Evolutionary conservation across 2,329 filamentous ascomycete genomes (phyloP), one percentile per base, ranked within the genome.

Genomic region (Talaromyces sp.): DNA sequence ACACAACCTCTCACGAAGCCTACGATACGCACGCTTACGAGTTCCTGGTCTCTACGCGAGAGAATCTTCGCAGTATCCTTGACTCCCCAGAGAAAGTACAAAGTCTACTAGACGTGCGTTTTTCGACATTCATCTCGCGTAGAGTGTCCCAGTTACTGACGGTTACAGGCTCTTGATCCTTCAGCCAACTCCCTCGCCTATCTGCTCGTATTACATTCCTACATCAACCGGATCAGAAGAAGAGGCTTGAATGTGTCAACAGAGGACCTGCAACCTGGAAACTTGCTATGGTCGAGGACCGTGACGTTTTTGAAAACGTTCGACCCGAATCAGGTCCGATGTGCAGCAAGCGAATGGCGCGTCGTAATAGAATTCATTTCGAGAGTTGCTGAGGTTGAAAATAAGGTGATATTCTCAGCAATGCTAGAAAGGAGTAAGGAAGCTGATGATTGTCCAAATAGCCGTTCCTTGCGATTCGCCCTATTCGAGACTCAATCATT

Each of bases 151-250:
- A 59, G 22, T n/a, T n/a, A 33, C 56, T 67, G 33, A 65, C n/a
- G 19, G 35, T 9, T 61, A 37, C 60, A 76, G 72, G 65, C 70
- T 41, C 69, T 88, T 65, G 81, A 89, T 69, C 87, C 88, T 22
- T 74, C 82, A 8, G 74, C 81, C 45, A 86, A 90, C 73, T 84
- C 85, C 19, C 80, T 89, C 67, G 79, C 85, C 9, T 90, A 88
- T 74, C 76, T 87, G 59, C 83, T 81, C 67, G 78, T 85, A 56
- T 79, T 90, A 43, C 74, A 80, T 56, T 78, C 81, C 37, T 81
- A 83, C 67, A 79, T 86, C 64, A 73, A 78, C 45, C 73, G 67
- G 49, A 39, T 71, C 37, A 72, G 78, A 70, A 74, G 78, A 69
- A 73, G 72, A 63, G 67, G 74, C 62, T 69, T 77, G 41, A 68